Evolutionary conservation across 495 filamentous ascomycete genomes (phyloP).

Genomic region (Penicillium malachiteum): DNA sequence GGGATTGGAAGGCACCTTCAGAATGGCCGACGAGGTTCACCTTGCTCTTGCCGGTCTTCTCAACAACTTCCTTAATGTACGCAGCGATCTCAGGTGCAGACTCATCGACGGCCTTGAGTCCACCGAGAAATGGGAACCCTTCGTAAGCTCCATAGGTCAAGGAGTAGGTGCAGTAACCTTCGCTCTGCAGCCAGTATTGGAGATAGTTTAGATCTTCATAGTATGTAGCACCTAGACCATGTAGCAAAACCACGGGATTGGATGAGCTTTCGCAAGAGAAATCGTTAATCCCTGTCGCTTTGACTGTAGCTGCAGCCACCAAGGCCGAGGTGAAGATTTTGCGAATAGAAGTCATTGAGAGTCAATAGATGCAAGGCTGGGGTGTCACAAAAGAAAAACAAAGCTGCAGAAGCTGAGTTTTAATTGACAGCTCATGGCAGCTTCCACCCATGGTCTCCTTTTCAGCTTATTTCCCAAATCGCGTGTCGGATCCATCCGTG

Average conservation of each 20-base stretch:
- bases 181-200: slow-evolving; percentile 47
- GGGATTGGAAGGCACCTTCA: slow-evolving; percentile 51
- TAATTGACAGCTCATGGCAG: too few species aligned
- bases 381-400: background rate
- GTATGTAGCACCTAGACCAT: slow-evolving; percentile 52
- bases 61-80: slow-evolving; percentile 44
- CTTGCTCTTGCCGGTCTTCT: slow-evolving; percentile 42
- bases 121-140: slow-evolving; percentile 47
- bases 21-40: slow-evolving; percentile 55
- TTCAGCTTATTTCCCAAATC: slow-evolving; percentile 13
- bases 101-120: slow-evolving; percentile 41
- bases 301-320: slow-evolving; percentile 16
- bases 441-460: background rate
- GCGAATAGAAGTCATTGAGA: slow-evolving; percentile 21
- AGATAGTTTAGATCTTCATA: slow-evolving; percentile 54
- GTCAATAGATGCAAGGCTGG: background rate
- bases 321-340: slow-evolving; percentile 13
- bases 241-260: slow-evolving; percentile 53
- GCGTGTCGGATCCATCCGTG: slow-evolving; percentile 12
- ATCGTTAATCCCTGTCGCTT: slow-evolving; percentile 36
- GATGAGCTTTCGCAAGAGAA: slow-evolving; percentile 37
- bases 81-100: slow-evolving; percentile 50
- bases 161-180: slow-evolving; percentile 54
- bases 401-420: too few species aligned
- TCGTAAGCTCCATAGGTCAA: slow-evolving; percentile 52